These are phyloP conservation scores for Pyrenochaeta sp. DNA, from an alignment of 2,329 filamentous ascomycete species.

Conservation along the genomic window DNA sequence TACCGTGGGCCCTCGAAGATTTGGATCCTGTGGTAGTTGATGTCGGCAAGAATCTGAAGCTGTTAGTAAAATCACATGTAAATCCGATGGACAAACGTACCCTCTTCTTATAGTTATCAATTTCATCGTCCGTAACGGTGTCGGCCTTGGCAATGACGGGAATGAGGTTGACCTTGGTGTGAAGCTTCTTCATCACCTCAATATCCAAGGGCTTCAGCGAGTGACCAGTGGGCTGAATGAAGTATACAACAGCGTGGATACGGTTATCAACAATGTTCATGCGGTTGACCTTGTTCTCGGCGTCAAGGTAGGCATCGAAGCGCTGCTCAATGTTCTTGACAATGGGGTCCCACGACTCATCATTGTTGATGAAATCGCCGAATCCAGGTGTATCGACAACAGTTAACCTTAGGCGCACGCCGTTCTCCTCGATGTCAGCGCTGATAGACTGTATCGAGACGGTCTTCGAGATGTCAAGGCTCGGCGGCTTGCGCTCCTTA, in stretches of 20 bases:
- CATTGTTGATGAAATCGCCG: conserved; percentile 99
- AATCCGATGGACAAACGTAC: conserved; percentile 65
- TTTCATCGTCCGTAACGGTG: conserved; percentile 96
- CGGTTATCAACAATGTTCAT: conserved; percentile 99
- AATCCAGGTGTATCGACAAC: conserved; percentile 98
- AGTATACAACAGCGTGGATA: conserved; percentile 98
- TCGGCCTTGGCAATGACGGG: conserved; percentile 99
- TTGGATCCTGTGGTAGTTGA: conserved; percentile 95
- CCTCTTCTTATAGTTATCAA: conserved; percentile 91
- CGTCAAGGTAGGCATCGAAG: conserved; percentile 97
- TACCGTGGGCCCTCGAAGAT: conserved; percentile 99
- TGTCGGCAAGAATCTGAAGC: conserved; percentile 88
- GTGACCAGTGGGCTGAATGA: conserved; percentile 98
- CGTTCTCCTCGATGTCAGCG: conserved; percentile 89
- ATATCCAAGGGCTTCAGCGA: conserved; percentile 98
- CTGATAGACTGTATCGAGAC: conserved; percentile 64
- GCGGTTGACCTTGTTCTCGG: conserved; percentile 99
- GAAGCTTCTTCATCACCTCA: conserved; percentile 98
- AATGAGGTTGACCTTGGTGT: conserved; percentile 99
- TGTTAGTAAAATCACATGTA: conserved; percentile 18
- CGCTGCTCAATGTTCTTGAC: conserved; percentile 99
- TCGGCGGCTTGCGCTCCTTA: conserved; percentile 97
- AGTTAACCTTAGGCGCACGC: conserved; percentile 92
- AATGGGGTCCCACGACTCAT: conserved; percentile 98
- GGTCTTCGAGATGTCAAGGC: conserved; percentile 94